Evolutionary conservation across 2,329 filamentous ascomycete species (phyloP).

Genomic region (Colletotrichum sp.): DNA sequence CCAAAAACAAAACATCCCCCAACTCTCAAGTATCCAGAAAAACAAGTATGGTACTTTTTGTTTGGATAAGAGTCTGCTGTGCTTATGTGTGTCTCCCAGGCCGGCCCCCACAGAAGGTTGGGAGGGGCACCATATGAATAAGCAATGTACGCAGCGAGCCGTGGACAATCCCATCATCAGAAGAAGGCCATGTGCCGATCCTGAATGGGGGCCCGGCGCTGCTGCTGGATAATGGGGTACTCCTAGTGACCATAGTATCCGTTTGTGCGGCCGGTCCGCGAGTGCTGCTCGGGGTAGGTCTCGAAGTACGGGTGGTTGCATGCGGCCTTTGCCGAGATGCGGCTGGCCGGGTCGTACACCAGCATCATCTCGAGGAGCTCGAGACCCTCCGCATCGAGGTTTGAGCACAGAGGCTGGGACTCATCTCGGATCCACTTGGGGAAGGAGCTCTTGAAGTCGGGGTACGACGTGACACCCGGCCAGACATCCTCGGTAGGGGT

Average conservation of each 20-base stretch:
- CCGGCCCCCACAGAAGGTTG: neutral
- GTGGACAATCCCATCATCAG: neutral
- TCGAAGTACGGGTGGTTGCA: slow-evolving; percentile 84
- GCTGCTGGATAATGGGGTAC: neutral
- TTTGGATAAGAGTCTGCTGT: slow-evolving; percentile 5
- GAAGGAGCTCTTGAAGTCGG: slow-evolving; percentile 91
- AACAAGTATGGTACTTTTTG: neutral
- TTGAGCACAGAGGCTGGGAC: slow-evolving; percentile 68
- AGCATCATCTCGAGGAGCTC: slow-evolving; percentile 74
- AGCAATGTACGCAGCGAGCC: neutral
- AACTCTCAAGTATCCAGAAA: slow-evolving; percentile 16
- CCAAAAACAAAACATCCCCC: neutral
- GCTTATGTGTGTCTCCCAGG: neutral
- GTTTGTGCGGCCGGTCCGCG: slow-evolving; percentile 17
- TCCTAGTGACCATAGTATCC: slow-evolving; percentile 22
- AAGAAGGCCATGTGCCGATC: slow-evolving; percentile 1
- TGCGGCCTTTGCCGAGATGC: slow-evolving; percentile 88
- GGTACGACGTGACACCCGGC: slow-evolving; percentile 94
- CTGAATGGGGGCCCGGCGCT: slow-evolving; percentile 1
- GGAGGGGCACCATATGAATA: neutral
- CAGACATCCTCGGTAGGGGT: slow-evolving; percentile 83
- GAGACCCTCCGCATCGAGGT: slow-evolving; percentile 73
- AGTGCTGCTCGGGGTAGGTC: slow-evolving; percentile 35
- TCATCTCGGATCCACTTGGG: slow-evolving; percentile 85
- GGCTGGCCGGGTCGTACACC: slow-evolving; percentile 84